A percentile compares a stretch with the other conserved stretches of the same genome.
Conservation (phyloP, 108 stramenopile species). For the Heterococcus sp. region DNA sequence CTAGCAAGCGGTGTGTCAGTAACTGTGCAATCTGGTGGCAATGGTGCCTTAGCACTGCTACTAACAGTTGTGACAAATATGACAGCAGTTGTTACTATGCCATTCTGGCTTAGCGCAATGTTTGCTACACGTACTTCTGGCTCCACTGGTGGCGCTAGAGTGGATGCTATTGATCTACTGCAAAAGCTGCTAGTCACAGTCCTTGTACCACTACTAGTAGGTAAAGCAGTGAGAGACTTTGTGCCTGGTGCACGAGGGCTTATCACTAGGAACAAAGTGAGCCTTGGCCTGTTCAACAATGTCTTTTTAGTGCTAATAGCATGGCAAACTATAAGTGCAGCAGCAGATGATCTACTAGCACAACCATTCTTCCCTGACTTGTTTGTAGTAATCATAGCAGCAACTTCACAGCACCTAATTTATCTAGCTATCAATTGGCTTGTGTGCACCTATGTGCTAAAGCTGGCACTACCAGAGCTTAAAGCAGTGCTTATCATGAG, state of each 20-base stretch:
- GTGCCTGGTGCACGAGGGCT: conserved; percentile 12
- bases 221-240: conserved; percentile 14
- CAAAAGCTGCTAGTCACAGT: conserved; percentile 34
- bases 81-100: conserved; percentile 22
- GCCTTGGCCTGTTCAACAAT: conserved; percentile 31
- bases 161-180: conserved; percentile 17
- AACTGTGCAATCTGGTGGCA: conserved; percentile 16
- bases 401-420: conserved; percentile 16
- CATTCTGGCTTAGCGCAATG: conserved; percentile 28
- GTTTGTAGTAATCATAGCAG: conserved; percentile 18
- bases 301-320: conserved; percentile 28
- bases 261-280: conserved; percentile 5
- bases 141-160: conserved; percentile 8
- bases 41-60: conserved; percentile 37
- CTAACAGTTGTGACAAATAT: conserved; percentile 38
- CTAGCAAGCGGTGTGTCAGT: conserved; percentile 30
- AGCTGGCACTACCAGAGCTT: conserved; percentile 21
- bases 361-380: conserved; percentile 11
- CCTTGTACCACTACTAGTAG: conserved; percentile 23
- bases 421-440: conserved; percentile 30
- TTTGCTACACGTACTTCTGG: not conserved
- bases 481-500: conserved; percentile 40
- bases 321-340: conserved; percentile 39
- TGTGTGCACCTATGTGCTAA: conserved; percentile 11
- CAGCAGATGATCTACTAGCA: conserved; percentile 3